phyloP scores from a whole-genome alignment of 345 rosid species.

The Conringia planisiliqua region DNA sequence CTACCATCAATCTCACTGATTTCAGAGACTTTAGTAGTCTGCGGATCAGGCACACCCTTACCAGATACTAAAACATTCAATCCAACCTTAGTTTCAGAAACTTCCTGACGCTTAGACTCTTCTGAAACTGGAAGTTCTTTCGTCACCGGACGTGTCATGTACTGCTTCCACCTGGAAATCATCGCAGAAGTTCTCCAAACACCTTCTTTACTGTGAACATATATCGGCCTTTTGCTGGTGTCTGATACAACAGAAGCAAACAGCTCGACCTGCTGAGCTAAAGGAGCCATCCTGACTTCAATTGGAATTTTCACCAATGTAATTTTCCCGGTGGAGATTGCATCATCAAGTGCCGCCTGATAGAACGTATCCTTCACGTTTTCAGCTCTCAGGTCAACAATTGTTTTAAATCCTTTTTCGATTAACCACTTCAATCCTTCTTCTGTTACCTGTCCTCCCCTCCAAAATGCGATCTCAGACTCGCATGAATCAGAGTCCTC shows the following conservation, averaged over 20 bases:
- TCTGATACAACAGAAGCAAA: slow-evolving; percentile 82
- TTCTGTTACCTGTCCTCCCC: slow-evolving; percentile 86
- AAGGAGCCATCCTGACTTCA: slow-evolving; percentile 79
- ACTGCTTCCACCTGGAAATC: slow-evolving; percentile 96
- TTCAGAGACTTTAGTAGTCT: slow-evolving; percentile 25
- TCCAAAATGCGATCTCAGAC: slow-evolving; percentile 81
- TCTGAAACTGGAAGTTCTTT: slow-evolving; percentile 37
- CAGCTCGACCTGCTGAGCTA: slow-evolving; percentile 84
- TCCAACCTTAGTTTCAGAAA: slow-evolving; percentile 30
- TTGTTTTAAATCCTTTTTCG: slow-evolving; percentile 70
- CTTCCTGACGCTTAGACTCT: slow-evolving; percentile 35
- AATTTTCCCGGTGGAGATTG: slow-evolving; percentile 54
- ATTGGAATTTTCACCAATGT: slow-evolving; percentile 71
- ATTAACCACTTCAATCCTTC: slow-evolving; percentile 87
- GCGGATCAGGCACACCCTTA: slow-evolving; percentile 26
- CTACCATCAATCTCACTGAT: slow-evolving; percentile 25
- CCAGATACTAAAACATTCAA: slow-evolving; percentile 34
- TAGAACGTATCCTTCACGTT: slow-evolving; percentile 74
- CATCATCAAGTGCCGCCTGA: slow-evolving; percentile 60
- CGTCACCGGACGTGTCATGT: slow-evolving; percentile 49
- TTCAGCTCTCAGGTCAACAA: slow-evolving; percentile 87
- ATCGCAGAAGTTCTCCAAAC: slow-evolving; percentile 83
- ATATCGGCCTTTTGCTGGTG: slow-evolving; percentile 69
- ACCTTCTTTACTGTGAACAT: slow-evolving; percentile 94
- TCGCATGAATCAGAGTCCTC: slow-evolving; percentile 44